These are phyloP conservation scores for Arxiozyma bovina DNA, from an alignment of 1,139 yeast species.

Conservation along the genomic window DNA sequence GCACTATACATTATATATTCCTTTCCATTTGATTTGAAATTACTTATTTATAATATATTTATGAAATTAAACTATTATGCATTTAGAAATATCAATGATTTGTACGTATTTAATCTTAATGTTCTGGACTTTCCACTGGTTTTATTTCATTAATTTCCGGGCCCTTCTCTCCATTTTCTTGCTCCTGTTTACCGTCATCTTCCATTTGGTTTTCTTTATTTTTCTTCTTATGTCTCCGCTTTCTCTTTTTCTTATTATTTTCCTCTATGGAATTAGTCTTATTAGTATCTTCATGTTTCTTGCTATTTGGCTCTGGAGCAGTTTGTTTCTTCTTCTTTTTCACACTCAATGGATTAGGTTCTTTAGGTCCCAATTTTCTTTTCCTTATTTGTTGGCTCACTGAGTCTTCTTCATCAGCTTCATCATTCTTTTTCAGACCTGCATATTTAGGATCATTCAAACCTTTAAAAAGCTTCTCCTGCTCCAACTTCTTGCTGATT, in stretches of 20 bases:
- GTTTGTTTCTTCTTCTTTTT: conserved; percentile 41
- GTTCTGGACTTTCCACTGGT: not conserved
- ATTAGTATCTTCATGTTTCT: conserved; percentile 30
- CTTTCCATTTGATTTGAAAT: not conserved
- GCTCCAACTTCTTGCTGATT: conserved; percentile 49
- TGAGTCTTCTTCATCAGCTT: conserved; percentile 9
- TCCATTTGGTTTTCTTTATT: not conserved
- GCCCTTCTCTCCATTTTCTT: not conserved
- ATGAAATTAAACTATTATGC: no score
- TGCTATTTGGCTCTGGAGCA: conserved; percentile 44
- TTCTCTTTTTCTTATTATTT: conserved; percentile 14
- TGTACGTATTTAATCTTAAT: not conserved
- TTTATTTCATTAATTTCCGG: not conserved
- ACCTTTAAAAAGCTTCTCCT: conserved; percentile 62
- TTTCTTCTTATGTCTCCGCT: conserved; percentile 18
- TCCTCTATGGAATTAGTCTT: not conserved
- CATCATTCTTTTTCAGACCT: conserved; percentile 22
- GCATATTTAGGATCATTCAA: conserved; percentile 43
- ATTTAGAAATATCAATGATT: no score
- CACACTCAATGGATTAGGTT: conserved; percentile 75
- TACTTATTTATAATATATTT: not conserved
- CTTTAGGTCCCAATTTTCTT: conserved; percentile 47
- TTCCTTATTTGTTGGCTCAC: conserved; percentile 36
- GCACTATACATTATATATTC: not conserved
- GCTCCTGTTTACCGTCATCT: not conserved